These are phyloP conservation scores for Citrus australasica DNA, from an alignment of 345 rosid species.

Conservation along the genomic window DNA sequence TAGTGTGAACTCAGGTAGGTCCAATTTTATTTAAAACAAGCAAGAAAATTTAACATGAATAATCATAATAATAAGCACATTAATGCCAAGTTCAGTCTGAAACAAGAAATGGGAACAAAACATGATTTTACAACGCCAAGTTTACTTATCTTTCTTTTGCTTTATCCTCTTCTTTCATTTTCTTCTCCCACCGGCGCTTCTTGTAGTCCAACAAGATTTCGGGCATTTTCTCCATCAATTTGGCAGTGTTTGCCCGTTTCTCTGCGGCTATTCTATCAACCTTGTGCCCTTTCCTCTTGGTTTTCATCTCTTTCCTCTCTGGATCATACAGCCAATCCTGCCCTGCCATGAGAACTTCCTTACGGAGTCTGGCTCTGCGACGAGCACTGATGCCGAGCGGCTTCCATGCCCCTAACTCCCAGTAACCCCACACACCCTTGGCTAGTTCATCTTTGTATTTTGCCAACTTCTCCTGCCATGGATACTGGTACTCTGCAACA, in stretches of 20 bases:
- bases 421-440: constrained; percentile 90
- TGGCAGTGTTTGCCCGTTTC: constrained; percentile 77
- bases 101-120: not conserved
- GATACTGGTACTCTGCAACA: constrained; percentile 54
- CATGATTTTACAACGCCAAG: not conserved
- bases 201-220: constrained; percentile 74
- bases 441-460: constrained; percentile 71
- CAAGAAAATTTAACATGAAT: not conserved
- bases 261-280: constrained; percentile 78
- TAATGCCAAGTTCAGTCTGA: not conserved
- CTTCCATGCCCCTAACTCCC: constrained; percentile 93
- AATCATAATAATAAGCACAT: not conserved
- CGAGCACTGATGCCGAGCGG: constrained; percentile 86
- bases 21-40: not conserved
- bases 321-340: constrained; percentile 92
- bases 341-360: constrained; percentile 71
- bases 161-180: constrained; percentile 91
- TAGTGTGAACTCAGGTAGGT: too few species aligned
- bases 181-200: constrained; percentile 96
- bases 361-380: constrained; percentile 78
- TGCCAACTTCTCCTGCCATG: constrained; percentile 75
- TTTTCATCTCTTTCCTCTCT: constrained; percentile 81
- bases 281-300: constrained; percentile 83
- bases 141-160: constrained; percentile 28
- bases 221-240: constrained; percentile 89